Evolutionary conservation across 2,329 filamentous ascomycete genomes (phyloP), one percentile per base, ranked within the genome.

Genomic region (Stagonosporopsis chrysanthemi): DNA sequence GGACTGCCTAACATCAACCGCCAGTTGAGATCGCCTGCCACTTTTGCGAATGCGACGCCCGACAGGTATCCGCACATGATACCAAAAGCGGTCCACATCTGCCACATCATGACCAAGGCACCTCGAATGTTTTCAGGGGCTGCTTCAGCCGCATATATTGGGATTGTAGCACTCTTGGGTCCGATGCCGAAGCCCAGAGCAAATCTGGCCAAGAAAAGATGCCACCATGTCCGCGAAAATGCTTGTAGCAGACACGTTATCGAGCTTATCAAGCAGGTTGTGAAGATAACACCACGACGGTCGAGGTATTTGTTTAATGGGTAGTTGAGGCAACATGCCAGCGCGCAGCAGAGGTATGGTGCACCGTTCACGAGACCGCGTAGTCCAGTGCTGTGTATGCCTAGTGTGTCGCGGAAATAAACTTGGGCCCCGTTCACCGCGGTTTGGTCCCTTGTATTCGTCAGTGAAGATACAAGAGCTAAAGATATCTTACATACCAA

Each of bases 61-160:
- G 62, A 54, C 15, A 67, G 62, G 36, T 63, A 65, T 12, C 64
- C 64, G 14, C 55, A 44, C 69, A 72, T 70, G 11, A 74, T 73
- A 5, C 71, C 70, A 41, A 68, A 68, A 8, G 66, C 68, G 3
- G 67, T 71, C 62, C 67, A 77, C 76, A 82, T 80, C 62, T 83
- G 81, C 81, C 81, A 83, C 76, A 79, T 80, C 76, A 83, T 82
- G 6, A 81, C 80, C 6, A 83, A 60, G 0, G 80, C 81, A 12
- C 81, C 81, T 41, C 81, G 74, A 36, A 83, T 82, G 1, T 73
- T 78, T 11, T 80, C 78, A 0, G 81, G 80, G 1, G 80, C 75
- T 48, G 78, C 80, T 62, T 82, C 81, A 4, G 80, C 80, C 0
- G 78, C 78, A 55, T 80, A 82, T 8, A 82, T 76, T 0, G 80